These are phyloP conservation scores for Astrocystis sublimbata DNA, from an alignment of 495 filamentous ascomycete species.

Conservation along the genomic window DNA sequence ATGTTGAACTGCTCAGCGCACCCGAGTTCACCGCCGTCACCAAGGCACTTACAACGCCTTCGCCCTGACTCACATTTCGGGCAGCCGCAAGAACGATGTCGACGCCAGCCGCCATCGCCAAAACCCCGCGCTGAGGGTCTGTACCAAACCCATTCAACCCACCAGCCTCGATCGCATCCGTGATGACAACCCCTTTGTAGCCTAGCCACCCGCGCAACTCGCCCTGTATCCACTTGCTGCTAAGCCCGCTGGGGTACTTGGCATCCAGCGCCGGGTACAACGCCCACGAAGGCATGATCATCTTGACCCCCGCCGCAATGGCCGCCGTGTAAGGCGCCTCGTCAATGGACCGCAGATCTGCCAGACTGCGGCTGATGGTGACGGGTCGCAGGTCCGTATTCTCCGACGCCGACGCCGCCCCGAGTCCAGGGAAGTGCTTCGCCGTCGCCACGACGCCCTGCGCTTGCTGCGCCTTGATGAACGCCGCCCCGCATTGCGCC, in stretches of 20 bases:
- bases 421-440: constrained; percentile 40
- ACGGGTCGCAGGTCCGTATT: constrained; percentile 40
- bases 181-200: constrained; percentile 37
- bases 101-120: constrained; percentile 35
- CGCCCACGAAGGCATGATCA: constrained; percentile 43
- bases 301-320: constrained; percentile 35
- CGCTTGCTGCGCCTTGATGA: constrained; percentile 35
- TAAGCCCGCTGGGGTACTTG: constrained; percentile 35
- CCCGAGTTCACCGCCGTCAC: constrained; percentile 30
- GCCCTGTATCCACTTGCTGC: constrained; percentile 31
- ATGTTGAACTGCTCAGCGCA: constrained; percentile 17
- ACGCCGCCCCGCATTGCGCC: constrained; percentile 28
- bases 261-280: constrained; percentile 37
- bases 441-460: constrained; percentile 37
- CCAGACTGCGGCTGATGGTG: constrained; percentile 28
- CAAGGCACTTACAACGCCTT: constrained; percentile 28
- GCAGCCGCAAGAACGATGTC: constrained; percentile 39
- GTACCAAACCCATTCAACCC: constrained; percentile 32
- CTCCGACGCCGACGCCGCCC: constrained; percentile 23
- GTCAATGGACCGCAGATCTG: constrained; percentile 31
- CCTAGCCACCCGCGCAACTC: constrained; percentile 37
- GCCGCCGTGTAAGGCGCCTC: constrained; percentile 31
- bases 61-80: constrained; percentile 35
- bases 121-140: constrained; percentile 25
- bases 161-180: constrained; percentile 41